Evolutionary conservation across 352 stramenopile species (phyloP).

Genomic region (Phytophthora palmivora): DNA sequence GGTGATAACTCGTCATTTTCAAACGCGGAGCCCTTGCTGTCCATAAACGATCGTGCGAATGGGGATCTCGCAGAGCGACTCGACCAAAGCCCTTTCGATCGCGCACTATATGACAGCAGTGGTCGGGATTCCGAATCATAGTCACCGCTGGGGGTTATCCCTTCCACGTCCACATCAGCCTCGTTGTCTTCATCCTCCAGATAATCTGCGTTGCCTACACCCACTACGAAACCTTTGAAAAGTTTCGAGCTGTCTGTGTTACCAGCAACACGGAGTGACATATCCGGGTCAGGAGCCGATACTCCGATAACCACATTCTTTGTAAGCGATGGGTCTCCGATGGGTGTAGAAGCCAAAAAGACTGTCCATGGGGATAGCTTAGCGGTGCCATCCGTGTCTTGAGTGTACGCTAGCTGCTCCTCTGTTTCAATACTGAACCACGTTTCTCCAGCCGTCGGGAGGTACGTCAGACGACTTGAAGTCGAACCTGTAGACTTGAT

Average conservation of each 20-base stretch:
- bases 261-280: conserved; percentile 69
- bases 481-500: conserved; percentile 20
- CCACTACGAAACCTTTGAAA: conserved; percentile 80
- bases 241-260: conserved; percentile 57
- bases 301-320: conserved; percentile 85
- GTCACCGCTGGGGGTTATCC: conserved; percentile 22
- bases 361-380: conserved; percentile 81
- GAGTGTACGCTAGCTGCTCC: conserved; percentile 79
- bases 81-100: conserved; percentile 54
- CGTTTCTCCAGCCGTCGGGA: conserved; percentile 71
- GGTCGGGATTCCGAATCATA: conserved; percentile 52
- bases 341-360: conserved; percentile 72
- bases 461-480: conserved; percentile 68
- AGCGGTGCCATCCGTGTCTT: conserved; percentile 72
- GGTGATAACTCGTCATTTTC: conserved; percentile 45
- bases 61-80: conserved; percentile 54
- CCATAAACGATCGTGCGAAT: conserved; percentile 47
- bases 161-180: conserved; percentile 12
- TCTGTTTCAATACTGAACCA: conserved; percentile 89
- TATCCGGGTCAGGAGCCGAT: conserved; percentile 63
- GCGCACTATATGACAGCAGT: conserved; percentile 46
- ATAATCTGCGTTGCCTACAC: conserved; percentile 64
- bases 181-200: conserved; percentile 37
- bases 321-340: conserved; percentile 51
- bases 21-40: conserved; percentile 40